A percentile compares a stretch with the other conserved stretches of the same genome.
Evolutionary conservation across 306 rosid genomes (phyloP).

Genomic region (Hippophae gyantsensis): DNA sequence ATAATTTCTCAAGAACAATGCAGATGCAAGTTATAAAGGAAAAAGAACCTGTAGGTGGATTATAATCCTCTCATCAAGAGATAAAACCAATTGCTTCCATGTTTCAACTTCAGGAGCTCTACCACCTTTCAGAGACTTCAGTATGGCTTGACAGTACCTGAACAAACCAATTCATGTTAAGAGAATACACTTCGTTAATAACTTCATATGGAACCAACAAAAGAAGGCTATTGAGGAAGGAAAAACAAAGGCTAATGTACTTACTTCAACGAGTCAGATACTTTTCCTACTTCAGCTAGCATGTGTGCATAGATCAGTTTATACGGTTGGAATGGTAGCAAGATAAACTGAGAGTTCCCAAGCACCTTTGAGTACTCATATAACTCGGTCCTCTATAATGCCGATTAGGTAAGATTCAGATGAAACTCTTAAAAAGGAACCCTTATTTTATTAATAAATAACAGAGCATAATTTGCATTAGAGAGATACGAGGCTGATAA

Average conservation of each 20-base stretch:
- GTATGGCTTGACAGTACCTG: slow-evolving; percentile 85
- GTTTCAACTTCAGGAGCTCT: slow-evolving; percentile 83
- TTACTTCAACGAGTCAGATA: slow-evolving; percentile 89
- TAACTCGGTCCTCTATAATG: slow-evolving; percentile 75
- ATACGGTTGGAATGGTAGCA: slow-evolving; percentile 85
- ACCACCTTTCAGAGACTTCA: slow-evolving; percentile 70
- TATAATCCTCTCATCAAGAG: slow-evolving; percentile 84
- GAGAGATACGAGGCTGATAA: not conserved
- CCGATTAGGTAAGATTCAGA: slow-evolving; percentile 19
- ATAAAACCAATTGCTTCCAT: slow-evolving; percentile 80
- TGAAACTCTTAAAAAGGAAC: slow-evolving; percentile 8
- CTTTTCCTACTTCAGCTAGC: slow-evolving; percentile 89
- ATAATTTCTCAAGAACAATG: slow-evolving; percentile 9
- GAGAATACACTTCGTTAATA: not conserved
- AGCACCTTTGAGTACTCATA: slow-evolving; percentile 87
- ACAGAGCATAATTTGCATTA: not conserved
- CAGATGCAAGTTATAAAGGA: slow-evolving; percentile 7
- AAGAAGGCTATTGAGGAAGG: slow-evolving; percentile 5
- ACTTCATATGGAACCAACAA: not conserved
- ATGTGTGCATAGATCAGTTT: slow-evolving; percentile 83
- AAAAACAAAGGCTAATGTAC: slow-evolving; percentile 20
- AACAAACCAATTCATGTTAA: slow-evolving; percentile 10
- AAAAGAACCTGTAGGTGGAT: slow-evolving; percentile 68
- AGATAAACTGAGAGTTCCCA: slow-evolving; percentile 87
- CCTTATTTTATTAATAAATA: slow-evolving; percentile 2